Evolutionary conservation across 306 rosid species (phyloP), one percentile per base, ranked within the genome.

Genomic region (Cicer chorassanicum): DNA sequence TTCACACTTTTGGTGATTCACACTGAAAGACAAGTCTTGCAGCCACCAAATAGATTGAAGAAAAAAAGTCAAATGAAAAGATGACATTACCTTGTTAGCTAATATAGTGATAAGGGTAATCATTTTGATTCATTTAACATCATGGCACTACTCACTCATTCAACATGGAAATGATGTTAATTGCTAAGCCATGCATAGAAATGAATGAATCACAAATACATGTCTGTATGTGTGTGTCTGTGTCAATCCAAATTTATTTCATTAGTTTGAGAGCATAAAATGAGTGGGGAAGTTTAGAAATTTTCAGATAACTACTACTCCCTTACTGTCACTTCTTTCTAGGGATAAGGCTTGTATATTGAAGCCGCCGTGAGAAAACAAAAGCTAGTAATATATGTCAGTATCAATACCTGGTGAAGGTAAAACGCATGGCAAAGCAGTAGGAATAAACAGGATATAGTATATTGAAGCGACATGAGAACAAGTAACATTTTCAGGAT

Each of bases 401-500:
- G 75, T 29, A 66, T 38, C 36, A 42, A 36, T 16, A 57, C 39
- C 66, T 60, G 18, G 65, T 67, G 69, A 64, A 50, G 10, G 76
- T 49, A 66, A 46, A 80, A 74, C 15, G 63, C 36, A 34, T 49
- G 44, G 21, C 50, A 61, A 51, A 49, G 0, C 29, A 75, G 7
- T 75, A 50, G 50, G 36, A 63, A 76, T 71, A 67, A 61, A 60
- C 63, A 62, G 65, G 76, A 74, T 76, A 56, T 19, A 9, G 59
- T 62, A 88, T 87, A 93, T 29, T 34, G 44, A 34, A 60, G 6
- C 18, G 15, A 34, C 15, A 34, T 11, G 38, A 36, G 18, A 60
- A 60, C 11, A 60, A 34, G 36, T 34, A 60, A 60, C 6, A 14
- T 9, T 1, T 12, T 13, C 19, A 3, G 10, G 6, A 12, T 34